Percentiles rank a stretch among this genome's conserved stretches.
Evolutionary conservation across 441 rosid genomes (phyloP).

Genomic region (Bocquillonia castaneifolia): DNA sequence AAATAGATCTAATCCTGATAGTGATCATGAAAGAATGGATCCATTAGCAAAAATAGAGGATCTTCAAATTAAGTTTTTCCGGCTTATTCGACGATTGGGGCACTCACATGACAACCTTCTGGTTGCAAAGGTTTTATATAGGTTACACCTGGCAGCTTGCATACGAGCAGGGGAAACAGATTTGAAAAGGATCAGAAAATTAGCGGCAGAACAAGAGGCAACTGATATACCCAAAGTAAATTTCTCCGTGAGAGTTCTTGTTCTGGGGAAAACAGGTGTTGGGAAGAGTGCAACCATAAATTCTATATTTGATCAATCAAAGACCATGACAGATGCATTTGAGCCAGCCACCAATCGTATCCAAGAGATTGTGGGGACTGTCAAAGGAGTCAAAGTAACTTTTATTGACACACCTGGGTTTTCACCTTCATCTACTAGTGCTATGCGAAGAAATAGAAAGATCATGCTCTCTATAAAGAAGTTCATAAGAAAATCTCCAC

Average conservation of each 20-base stretch:
- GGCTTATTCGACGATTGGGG: conserved; percentile 62
- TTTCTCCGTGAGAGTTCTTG: conserved; percentile 67
- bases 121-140: conserved; percentile 74
- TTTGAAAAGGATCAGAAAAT: conserved; percentile 46
- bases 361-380: conserved; percentile 64
- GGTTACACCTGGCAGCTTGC: conserved; percentile 66
- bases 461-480: conserved; percentile 63
- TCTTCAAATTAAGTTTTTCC: conserved; percentile 67
- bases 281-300: conserved; percentile 97
- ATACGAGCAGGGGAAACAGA: conserved; percentile 71
- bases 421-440: conserved; percentile 45
- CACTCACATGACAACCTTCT: conserved; percentile 53
- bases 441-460: conserved; percentile 61
- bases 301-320: conserved; percentile 71
- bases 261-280: conserved; percentile 87
- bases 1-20: conserved; percentile 25
- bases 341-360: conserved; percentile 58
- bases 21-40: conserved; percentile 34
- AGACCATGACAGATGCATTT: conserved; percentile 71
- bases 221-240: conserved; percentile 59
- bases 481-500: conserved; percentile 66
- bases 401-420: conserved; percentile 93
- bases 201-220: conserved; percentile 70
- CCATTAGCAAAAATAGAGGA: conserved; percentile 56
- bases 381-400: conserved; percentile 63